Evolutionary conservation across 805 yeast species (phyloP), one percentile per base, ranked within the genome.

Genomic region (Ogataea henricii): DNA sequence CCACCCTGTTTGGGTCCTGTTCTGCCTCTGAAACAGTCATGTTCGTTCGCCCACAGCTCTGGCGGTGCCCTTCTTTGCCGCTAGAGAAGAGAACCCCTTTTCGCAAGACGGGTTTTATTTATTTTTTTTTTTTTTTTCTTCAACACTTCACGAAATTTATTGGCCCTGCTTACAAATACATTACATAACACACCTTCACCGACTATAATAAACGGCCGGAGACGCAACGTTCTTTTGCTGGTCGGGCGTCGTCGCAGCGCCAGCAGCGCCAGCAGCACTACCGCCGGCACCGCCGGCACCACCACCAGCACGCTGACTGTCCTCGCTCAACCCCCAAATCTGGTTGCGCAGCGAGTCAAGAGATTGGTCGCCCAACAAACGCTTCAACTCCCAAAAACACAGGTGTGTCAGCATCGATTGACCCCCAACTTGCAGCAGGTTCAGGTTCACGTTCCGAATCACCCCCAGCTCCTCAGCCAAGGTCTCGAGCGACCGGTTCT

Each of bases 391-490:
- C 62, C 81, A 79, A 58, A 81, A 82, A 51, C 87, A 82, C 52
- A 84, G 73, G 69, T 80, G 76, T 7, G 87, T 78, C 53, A 85
- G 70, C 52, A 83, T 73, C 17, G 82, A 76, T 58, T 78, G 82
- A 4, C 82, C 90, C 58, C 81, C 88, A 59, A 78, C 83, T 53
- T 70, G 85, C 52, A 68, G 79, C 63, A 66, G 81, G 26, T 58
- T 58, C 37, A 77, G 65, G 27, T 73, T 65, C 2, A 78, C 78
- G 27, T 82, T 75, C 43, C 85, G 79, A 12, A 87, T 85, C 40
- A 85, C 76, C 6, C 83, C 82, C 45, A 85, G 69, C 46, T 85
- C 91, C 59, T 85, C 91, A 0, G 89, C 87, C 48, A 85, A 67
- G 45, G 74, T 72, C 57, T 85, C 88, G 33, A 85, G 69, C 1